Evolutionary conservation across 495 filamentous ascomycete genomes (phyloP), one percentile per base, ranked within the genome.

Genomic region (Tuber brumale): DNA sequence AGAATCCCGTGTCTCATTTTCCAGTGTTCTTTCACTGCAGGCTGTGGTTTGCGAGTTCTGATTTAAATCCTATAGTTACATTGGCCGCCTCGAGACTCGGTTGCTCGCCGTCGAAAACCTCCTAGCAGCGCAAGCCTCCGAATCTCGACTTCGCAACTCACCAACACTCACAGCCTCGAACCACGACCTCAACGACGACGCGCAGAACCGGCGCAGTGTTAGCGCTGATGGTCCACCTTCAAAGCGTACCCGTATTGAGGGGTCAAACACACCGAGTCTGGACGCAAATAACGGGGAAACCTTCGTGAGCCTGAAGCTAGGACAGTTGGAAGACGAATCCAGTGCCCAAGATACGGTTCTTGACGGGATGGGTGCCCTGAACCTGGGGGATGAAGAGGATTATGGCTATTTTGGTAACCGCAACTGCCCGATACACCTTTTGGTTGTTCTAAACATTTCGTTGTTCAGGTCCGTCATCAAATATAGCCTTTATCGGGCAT

Each of bases 391-490:
- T 73, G 86, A 87, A 66, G 83, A 86, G 73, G 85, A 87, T 74
- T 85, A 82, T 48, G 86, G 85, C 0, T 87, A 86, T 76, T 87
- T 87, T 79, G 86, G 86, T 87, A 81, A 27, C 27, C 41, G 18
- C 70, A 31, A 21, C 39, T 18, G 21, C 14, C 21, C 12, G 27
- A 61, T 14, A 7, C 43, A 16, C 48, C 39, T 74, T 74, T 48
- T 0, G 14, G 45, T 70, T 23, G n/a, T 42, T 31, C 21, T 39
- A 42, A n/a, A 8, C 70, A 3, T 35, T 37, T 74, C 41, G 74
- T 82, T 12, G 44, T n/a, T 10, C 42, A 87, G 86, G 86, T 1
- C 84, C 86, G 10, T 87, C 86, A 8, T 87, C 86, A 1, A 87
- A 87, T 77, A 85, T 87, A 61, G 86, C 86, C 1, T 87, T 87